Conservation (phyloP, 2,329 filamentous ascomycete genomes). For the Fusarium tricinctum region DNA sequence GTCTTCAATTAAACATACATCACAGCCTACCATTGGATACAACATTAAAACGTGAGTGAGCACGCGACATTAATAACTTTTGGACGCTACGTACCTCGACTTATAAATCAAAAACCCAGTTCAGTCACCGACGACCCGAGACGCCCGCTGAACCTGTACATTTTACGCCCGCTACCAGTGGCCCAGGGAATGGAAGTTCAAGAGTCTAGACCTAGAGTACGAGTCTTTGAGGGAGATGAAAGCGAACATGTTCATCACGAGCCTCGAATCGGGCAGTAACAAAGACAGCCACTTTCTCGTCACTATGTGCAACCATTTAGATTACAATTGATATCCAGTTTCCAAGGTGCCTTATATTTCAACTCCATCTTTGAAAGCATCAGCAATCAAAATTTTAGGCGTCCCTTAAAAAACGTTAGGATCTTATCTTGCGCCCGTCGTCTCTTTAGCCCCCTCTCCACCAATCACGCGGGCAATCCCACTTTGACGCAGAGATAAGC, state of each 20-base stretch:
- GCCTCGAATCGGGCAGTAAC: neutral
- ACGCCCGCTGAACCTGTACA: constrained; percentile 38
- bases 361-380: constrained; percentile 18
- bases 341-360: neutral
- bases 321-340: neutral
- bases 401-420: constrained; percentile 8
- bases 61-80: constrained; percentile 35
- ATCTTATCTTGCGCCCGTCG: constrained; percentile 42
- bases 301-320: neutral
- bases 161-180: constrained; percentile 33
- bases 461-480: constrained; percentile 41
- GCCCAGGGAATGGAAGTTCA: neutral
- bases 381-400: neutral
- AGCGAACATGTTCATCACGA: neutral
- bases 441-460: constrained; percentile 6
- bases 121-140: constrained; percentile 32
- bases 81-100: neutral
- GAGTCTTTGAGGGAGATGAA: no score
- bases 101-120: constrained; percentile 19
- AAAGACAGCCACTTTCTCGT: constrained; percentile 6
- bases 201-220: neutral
- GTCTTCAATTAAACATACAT: neutral
- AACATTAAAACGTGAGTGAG: constrained; percentile 33
- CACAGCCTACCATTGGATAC: constrained; percentile 1
- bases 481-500: constrained; percentile 41